These are phyloP conservation scores for Yamadazyma paraphyllophila DNA, from an alignment of 805 yeast species.

Conservation along the genomic window DNA sequence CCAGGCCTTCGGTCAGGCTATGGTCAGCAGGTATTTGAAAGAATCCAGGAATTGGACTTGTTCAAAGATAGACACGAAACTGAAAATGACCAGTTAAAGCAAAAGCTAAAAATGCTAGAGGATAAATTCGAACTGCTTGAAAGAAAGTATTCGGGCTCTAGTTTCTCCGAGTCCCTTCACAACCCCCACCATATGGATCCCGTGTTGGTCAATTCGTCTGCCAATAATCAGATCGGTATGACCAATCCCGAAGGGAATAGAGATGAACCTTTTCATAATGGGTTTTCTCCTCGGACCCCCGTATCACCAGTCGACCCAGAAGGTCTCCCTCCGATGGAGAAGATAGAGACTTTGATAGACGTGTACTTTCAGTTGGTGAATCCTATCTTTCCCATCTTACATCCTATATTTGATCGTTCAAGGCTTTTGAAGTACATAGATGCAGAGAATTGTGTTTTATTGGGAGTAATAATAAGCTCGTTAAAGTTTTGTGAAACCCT, in stretches of 20 bases:
- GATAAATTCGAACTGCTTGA: constrained; percentile 11
- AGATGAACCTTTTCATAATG: neutral
- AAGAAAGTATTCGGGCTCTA: neutral
- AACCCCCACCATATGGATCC: neutral
- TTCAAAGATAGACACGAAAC: constrained; percentile 8
- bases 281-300: neutral
- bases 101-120: constrained; percentile 10
- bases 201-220: neutral
- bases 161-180: neutral
- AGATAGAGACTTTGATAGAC: constrained; percentile 11
- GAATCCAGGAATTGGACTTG: constrained; percentile 10
- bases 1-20: constrained; percentile 19
- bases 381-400: constrained; percentile 16
- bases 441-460: constrained; percentile 8
- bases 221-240: neutral
- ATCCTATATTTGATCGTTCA: constrained; percentile 10
- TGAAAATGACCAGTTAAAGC: constrained; percentile 9
- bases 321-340: constrained; percentile 8
- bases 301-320: neutral
- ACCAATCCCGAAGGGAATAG: neutral
- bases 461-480: constrained; percentile 14
- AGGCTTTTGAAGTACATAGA: constrained; percentile 1
- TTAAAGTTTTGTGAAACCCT: constrained; percentile 8
- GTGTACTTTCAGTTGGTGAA: constrained; percentile 13
- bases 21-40: constrained; percentile 18